These are phyloP conservation scores for Hypomontagnella monticulosa DNA, from an alignment of 495 filamentous ascomycete species.

Conservation along the genomic window DNA sequence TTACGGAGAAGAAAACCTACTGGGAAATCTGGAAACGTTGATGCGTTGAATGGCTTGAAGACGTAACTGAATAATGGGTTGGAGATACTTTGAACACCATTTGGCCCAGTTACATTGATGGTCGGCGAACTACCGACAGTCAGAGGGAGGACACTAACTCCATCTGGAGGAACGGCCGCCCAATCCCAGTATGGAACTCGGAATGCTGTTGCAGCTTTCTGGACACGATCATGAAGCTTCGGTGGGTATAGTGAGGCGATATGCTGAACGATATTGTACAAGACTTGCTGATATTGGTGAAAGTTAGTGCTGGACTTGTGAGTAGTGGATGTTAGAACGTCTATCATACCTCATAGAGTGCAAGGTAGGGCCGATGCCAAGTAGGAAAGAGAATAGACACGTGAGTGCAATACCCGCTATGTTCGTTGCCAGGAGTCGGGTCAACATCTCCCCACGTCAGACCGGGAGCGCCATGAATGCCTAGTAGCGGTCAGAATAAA, in stretches of 20 bases:
- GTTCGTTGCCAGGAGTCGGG: conserved; percentile 54
- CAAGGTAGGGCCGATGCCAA: conserved; percentile 78
- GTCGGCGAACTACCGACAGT: conserved; percentile 55
- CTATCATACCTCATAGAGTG: conserved; percentile 68
- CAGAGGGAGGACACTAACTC: conserved; percentile 58
- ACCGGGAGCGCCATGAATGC: conserved; percentile 72
- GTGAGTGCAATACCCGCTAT: conserved; percentile 72
- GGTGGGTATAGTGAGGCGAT: conserved; percentile 66
- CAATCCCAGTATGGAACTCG: conserved; percentile 77
- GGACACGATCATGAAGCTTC: conserved; percentile 54
- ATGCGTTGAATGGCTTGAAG: conserved; percentile 64
- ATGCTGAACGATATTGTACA: conserved; percentile 59
- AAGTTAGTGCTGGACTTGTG: conserved; percentile 11
- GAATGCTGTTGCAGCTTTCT: conserved; percentile 62
- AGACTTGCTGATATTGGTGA: conserved; percentile 59
- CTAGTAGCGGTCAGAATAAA: conserved; percentile 47
- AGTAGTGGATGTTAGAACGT: neutral
- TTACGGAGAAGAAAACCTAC: conserved; percentile 46
- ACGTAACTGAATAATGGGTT: conserved; percentile 72
- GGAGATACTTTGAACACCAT: conserved; percentile 60
- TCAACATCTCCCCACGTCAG: conserved; percentile 66
- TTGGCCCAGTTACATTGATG: conserved; percentile 63
- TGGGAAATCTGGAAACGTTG: conserved; percentile 53
- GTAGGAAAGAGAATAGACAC: conserved; percentile 71
- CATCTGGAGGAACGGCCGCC: conserved; percentile 62